Percentiles rank a stretch among this genome's conserved stretches.
Evolutionary conservation across 305 asterid species (phyloP).

Genomic region (Plantago coronopus): DNA sequence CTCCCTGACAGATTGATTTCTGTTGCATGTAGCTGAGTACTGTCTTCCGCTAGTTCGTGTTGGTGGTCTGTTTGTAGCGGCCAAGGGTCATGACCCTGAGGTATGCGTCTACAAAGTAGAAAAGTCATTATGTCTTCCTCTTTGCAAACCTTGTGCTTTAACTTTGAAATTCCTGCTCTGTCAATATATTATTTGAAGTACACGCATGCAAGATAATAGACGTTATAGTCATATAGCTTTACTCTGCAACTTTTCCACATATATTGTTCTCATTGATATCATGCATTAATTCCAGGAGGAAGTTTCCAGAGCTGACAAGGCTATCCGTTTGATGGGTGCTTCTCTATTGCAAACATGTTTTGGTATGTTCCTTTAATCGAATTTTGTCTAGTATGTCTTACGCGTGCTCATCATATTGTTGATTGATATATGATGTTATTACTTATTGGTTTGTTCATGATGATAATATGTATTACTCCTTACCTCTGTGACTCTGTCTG

Average conservation of each 20-base stretch:
- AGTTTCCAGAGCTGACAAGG: conserved; percentile 74
- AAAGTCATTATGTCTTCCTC: not conserved
- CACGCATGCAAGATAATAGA: not conserved
- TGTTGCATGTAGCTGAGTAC: conserved; percentile 65
- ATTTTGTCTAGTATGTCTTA: conserved; percentile 15
- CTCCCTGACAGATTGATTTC: conserved; percentile 19
- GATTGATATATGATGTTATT: not conserved
- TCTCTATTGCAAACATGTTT: conserved; percentile 61
- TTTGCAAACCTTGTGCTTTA: not conserved
- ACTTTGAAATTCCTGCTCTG: not conserved
- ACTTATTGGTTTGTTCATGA: no score
- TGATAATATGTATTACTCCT: no score
- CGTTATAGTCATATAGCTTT: conserved; percentile 1
- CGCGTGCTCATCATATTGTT: not conserved
- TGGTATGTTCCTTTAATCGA: conserved; percentile 41
- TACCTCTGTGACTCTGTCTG: no score
- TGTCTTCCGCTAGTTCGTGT: conserved; percentile 92
- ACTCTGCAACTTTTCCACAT: not conserved
- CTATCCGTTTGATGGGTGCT: conserved; percentile 77
- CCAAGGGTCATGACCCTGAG: conserved; percentile 95
- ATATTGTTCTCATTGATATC: conserved; percentile 4
- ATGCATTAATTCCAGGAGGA: conserved; percentile 57
- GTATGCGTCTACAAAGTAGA: conserved; percentile 27
- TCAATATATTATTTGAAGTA: not conserved
- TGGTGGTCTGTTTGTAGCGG: conserved; percentile 97